Evolutionary conservation across 192 early-diverging fungal species (phyloP).

Genomic region (Obelidium mucronatum): DNA sequence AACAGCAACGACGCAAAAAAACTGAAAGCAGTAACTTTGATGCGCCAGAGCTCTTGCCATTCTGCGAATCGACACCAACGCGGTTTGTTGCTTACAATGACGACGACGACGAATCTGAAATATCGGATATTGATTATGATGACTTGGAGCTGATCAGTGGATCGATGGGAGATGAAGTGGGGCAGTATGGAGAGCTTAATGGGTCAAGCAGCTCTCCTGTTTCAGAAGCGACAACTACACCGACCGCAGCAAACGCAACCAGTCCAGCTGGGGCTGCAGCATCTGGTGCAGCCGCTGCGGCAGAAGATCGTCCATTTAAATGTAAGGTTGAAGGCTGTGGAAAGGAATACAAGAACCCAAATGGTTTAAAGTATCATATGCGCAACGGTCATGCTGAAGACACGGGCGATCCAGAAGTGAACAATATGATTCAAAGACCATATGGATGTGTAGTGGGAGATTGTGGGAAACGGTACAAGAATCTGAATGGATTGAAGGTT

Average conservation of each 20-base stretch:
- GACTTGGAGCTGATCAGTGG: neutral
- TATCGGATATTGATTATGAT: neutral
- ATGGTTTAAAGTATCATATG: slow-evolving; percentile 95
- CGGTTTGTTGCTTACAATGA: neutral
- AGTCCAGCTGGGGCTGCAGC: neutral
- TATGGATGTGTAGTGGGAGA: slow-evolving; percentile 79
- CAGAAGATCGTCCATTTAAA: slow-evolving; percentile 86
- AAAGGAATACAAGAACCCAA: slow-evolving; percentile 98
- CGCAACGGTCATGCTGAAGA: slow-evolving; percentile 89
- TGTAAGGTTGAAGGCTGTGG: slow-evolving; percentile 87
- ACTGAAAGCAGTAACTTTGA: neutral
- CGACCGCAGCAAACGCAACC: neutral
- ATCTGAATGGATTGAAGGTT: slow-evolving; percentile 93
- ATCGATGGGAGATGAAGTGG: neutral
- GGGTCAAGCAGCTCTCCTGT: neutral
- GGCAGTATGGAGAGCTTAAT: neutral
- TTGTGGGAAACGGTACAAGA: slow-evolving; percentile 99
- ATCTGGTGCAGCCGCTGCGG: slow-evolving; percentile 13
- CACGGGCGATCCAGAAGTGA: slow-evolving; percentile 67
- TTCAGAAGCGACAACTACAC: neutral
- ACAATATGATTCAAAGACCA: slow-evolving; percentile 66
- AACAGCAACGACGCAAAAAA: neutral
- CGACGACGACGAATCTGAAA: slow-evolving; percentile 6
- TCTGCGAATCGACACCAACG: neutral
- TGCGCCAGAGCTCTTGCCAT: slow-evolving; percentile 6